Percentiles rank a stretch among this genome's conserved stretches.
These are phyloP conservation scores for Sphenostylis stenocarpa DNA, from an alignment of 306 rosid genomes.

Conservation along the genomic window DNA sequence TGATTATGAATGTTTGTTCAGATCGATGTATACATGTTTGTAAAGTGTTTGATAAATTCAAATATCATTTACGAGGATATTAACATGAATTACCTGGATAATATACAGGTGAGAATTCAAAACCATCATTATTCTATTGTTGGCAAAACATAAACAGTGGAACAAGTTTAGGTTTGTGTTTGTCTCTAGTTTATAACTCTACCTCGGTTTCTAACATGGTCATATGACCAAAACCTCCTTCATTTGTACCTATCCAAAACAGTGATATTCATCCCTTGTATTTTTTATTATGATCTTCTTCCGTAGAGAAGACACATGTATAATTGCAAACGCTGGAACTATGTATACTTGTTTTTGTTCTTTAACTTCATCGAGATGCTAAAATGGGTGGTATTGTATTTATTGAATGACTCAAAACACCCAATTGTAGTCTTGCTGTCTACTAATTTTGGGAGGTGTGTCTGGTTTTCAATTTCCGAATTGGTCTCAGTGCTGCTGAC, in stretches of 20 bases:
- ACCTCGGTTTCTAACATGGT: conserved; percentile 53
- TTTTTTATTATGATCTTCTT: conserved; percentile 28
- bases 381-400: conserved; percentile 47
- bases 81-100: neutral
- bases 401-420: conserved; percentile 68
- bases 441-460: conserved; percentile 59
- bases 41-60: neutral
- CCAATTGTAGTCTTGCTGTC: conserved; percentile 69
- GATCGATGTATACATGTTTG: neutral
- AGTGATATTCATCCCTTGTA: conserved; percentile 22
- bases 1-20: neutral
- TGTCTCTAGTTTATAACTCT: conserved; percentile 30
- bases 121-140: neutral
- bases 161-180: conserved; percentile 28
- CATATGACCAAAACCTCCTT: conserved; percentile 44
- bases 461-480: conserved; percentile 47
- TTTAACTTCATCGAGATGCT: conserved; percentile 55
- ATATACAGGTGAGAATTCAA: conserved; percentile 1
- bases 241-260: conserved; percentile 45
- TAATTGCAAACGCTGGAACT: conserved; percentile 40
- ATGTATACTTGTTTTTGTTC: conserved; percentile 23
- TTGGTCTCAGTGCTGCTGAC: conserved; percentile 37
- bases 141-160: neutral
- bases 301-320: conserved; percentile 29
- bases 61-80: neutral